phyloP scores from a whole-genome alignment of 345 rosid species.

The Trapa incisa region DNA sequence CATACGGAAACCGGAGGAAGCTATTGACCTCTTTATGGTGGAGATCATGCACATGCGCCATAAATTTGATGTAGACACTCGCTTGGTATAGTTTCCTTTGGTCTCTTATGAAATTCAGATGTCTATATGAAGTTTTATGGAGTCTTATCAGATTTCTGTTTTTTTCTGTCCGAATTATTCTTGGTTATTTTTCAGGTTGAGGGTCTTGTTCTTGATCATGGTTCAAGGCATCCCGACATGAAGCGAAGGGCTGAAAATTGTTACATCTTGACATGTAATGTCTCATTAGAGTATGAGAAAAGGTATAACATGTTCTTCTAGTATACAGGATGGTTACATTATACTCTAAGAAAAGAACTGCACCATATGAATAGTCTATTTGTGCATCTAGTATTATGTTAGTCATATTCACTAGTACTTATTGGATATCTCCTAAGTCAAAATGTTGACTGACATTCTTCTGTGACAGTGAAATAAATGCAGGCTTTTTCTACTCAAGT shows the following conservation, averaged over 20 bases:
- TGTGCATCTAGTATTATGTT: neutral
- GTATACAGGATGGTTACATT: neutral
- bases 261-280: conserved; percentile 85
- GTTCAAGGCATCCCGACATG: conserved; percentile 99
- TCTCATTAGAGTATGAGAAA: conserved; percentile 90
- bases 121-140: neutral
- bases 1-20: conserved; percentile 74
- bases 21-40: conserved; percentile 92
- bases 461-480: conserved; percentile 78
- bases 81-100: conserved; percentile 37
- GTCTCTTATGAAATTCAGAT: neutral
- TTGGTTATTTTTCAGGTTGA: conserved; percentile 43
- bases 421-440: neutral
- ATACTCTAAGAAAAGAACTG: neutral
- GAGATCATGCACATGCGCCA: conserved; percentile 99
- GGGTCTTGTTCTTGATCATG: conserved; percentile 97
- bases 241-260: conserved; percentile 94
- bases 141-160: neutral
- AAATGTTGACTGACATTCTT: conserved; percentile 17
- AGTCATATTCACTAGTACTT: neutral
- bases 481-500: conserved; percentile 98
- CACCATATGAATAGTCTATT: neutral
- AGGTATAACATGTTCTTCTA: conserved; percentile 29
- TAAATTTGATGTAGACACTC: conserved; percentile 92
- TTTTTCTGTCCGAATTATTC: neutral